Evolutionary conservation across 768 basidiomycete genomes (phyloP).

Genomic region (Russula abietina): DNA sequence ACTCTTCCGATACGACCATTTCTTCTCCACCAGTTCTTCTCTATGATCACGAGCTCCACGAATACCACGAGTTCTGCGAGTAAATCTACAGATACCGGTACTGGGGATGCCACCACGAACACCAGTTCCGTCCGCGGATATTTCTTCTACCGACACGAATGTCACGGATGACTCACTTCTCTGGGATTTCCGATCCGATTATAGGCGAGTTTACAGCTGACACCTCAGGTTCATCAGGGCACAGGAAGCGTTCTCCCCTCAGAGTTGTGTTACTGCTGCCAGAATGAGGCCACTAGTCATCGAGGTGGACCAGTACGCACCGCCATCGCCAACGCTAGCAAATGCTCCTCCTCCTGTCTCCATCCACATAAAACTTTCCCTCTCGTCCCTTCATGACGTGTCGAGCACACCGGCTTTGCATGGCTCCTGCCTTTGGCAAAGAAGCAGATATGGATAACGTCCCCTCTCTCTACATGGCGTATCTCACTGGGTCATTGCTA

Average conservation of each 20-base stretch:
- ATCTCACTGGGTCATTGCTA: too few relatives aligned
- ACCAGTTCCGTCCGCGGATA: not conserved
- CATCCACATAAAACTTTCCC: too few relatives aligned
- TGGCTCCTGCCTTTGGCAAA: too few relatives aligned
- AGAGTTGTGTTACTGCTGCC: not conserved
- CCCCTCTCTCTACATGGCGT: too few relatives aligned
- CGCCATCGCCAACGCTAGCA: too few relatives aligned
- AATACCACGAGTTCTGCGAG: not conserved
- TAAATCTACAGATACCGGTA: not conserved
- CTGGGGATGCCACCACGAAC: not conserved
- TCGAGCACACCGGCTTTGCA: too few relatives aligned
- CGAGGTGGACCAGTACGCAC: too few relatives aligned
- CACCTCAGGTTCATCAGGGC: constrained; percentile 3
- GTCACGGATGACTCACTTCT: not conserved
- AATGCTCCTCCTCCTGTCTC: too few relatives aligned
- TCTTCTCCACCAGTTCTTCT: constrained; percentile 1
- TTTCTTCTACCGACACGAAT: not conserved
- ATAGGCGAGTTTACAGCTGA: constrained; percentile 9
- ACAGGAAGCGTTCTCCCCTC: constrained; percentile 20
- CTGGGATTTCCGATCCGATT: not conserved
- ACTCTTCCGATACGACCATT: constrained; percentile 9
- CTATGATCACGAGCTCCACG: not conserved
- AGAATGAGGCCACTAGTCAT: too few relatives aligned
- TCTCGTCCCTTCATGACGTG: too few relatives aligned
- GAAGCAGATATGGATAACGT: too few relatives aligned